Conservation (phyloP, 352 stramenopile species). For the Pythium rhizo-oryzae region DNA sequence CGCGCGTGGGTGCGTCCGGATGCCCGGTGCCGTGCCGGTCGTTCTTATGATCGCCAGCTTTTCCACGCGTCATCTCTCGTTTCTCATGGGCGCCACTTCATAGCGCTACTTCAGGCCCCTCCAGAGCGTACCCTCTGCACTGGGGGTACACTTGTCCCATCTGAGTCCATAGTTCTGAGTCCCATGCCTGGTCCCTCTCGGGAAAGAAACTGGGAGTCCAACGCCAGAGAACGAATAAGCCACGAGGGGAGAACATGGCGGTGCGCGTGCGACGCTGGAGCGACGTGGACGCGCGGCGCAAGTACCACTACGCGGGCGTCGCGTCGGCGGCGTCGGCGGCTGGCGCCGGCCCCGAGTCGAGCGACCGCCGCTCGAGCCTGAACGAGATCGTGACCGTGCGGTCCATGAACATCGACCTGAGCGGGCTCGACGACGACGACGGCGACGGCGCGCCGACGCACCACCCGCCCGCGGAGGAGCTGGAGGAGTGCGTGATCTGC, state of each 20-base stretch:
- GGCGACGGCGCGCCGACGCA: slow-evolving; percentile 1
- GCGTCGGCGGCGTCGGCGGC: neutral
- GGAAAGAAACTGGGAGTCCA: neutral
- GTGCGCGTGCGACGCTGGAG: slow-evolving; percentile 71
- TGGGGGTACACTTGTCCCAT: slow-evolving; percentile 3
- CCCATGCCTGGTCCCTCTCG: neutral
- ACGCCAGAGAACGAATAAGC: neutral
- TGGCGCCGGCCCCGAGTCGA: slow-evolving; percentile 1
- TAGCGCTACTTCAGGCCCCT: slow-evolving; percentile 25
- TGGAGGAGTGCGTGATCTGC: slow-evolving; percentile 83
- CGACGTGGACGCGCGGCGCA: slow-evolving; percentile 55
- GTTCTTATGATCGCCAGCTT: neutral
- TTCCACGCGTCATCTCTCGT: slow-evolving; percentile 23
- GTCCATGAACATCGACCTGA: slow-evolving; percentile 26
- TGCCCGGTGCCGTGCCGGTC: neutral
- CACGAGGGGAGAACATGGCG: slow-evolving; percentile 18
- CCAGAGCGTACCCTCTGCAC: no score
- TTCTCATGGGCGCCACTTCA: slow-evolving; percentile 10
- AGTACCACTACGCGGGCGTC: slow-evolving; percentile 12
- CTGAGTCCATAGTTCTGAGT: no score
- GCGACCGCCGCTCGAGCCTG: slow-evolving; percentile 25
- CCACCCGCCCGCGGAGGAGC: slow-evolving; percentile 18
- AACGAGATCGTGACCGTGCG: slow-evolving; percentile 31
- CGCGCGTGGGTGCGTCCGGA: no score
- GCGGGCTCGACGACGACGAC: slow-evolving; percentile 9